Percentiles rank a stretch among this genome's conserved stretches.
Evolutionary conservation across 2,329 filamentous ascomycete genomes (phyloP).

Genomic region (Fusarium sp.): DNA sequence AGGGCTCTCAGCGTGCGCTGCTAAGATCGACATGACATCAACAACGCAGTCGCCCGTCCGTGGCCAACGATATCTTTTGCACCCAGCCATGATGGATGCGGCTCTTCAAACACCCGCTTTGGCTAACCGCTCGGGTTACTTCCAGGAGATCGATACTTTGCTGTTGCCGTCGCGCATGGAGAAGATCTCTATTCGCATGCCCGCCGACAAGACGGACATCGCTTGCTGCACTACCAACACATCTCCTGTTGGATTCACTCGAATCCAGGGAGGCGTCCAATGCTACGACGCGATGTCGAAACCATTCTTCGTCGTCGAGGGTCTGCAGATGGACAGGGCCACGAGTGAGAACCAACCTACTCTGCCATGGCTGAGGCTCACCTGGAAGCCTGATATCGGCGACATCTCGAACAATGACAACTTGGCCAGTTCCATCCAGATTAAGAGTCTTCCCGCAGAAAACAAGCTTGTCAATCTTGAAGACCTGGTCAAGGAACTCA

Average conservation of each 20-base stretch:
- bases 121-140: slow-evolving; percentile 37
- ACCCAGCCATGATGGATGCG: slow-evolving; percentile 42
- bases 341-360: slow-evolving; percentile 34
- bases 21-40: slow-evolving; percentile 37
- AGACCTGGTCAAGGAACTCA: slow-evolving; percentile 38
- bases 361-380: slow-evolving; percentile 39
- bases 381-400: slow-evolving; percentile 40
- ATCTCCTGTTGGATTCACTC: slow-evolving; percentile 35
- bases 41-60: slow-evolving; percentile 30
- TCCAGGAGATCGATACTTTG: slow-evolving; percentile 41
- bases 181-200: slow-evolving; percentile 40
- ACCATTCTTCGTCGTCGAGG: slow-evolving; percentile 39
- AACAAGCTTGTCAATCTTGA: slow-evolving; percentile 41
- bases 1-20: slow-evolving; percentile 35
- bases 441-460: slow-evolving; percentile 39
- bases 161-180: slow-evolving; percentile 39
- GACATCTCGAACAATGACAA: slow-evolving; percentile 38
- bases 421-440: slow-evolving; percentile 36
- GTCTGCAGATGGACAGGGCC: slow-evolving; percentile 40
- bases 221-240: slow-evolving; percentile 36
- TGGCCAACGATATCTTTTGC: slow-evolving; percentile 38
- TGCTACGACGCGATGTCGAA: slow-evolving; percentile 32
- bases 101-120: slow-evolving; percentile 40
- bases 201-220: slow-evolving; percentile 28
- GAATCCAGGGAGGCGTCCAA: slow-evolving; percentile 35